Percentiles rank a stretch among this genome's conserved stretches.
Conservation (phyloP, 225 moss, liverwort and hornwort genomes). For the Marchantia polymorpha region DNA sequence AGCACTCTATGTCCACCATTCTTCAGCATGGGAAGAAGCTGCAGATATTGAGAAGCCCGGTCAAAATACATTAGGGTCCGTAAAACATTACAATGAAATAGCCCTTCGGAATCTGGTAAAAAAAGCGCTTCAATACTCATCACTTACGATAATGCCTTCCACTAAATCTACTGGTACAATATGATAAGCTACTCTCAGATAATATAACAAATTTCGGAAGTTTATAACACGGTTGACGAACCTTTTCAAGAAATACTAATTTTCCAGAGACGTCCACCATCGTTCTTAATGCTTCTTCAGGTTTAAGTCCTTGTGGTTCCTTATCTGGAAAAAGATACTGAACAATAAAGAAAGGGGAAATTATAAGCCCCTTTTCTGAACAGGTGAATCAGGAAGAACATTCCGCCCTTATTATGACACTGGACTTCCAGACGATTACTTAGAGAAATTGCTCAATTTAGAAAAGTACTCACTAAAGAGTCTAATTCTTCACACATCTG, state of each 20-base stretch:
- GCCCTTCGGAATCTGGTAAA: background rate
- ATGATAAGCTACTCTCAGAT: background rate
- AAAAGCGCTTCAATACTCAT: background rate
- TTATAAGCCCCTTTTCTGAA: background rate
- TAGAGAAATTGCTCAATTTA: too few species aligned
- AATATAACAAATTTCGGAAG: background rate
- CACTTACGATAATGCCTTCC: background rate
- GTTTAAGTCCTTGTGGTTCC: conserved; percentile 49
- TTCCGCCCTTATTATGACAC: too few species aligned
- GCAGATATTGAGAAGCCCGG: conserved; percentile 1
- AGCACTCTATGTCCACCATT: conserved; percentile 68
- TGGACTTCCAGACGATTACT: too few species aligned
- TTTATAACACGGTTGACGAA: conserved; percentile 9
- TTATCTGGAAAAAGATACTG: conserved; percentile 76
- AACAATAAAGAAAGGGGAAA: conserved; percentile 2
- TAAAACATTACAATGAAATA: background rate
- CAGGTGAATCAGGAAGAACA: too few species aligned
- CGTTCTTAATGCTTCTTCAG: conserved; percentile 46
- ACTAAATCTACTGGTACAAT: background rate
- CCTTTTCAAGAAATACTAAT: conserved; percentile 82
- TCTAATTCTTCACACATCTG: too few species aligned
- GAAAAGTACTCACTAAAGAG: too few species aligned
- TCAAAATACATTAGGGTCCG: too few species aligned
- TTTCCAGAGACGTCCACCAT: conserved; percentile 79
- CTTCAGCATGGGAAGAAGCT: conserved; percentile 75